Conservation (phyloP, 169 alveolate species). For the Cryptosporidium baileyi region DNA sequence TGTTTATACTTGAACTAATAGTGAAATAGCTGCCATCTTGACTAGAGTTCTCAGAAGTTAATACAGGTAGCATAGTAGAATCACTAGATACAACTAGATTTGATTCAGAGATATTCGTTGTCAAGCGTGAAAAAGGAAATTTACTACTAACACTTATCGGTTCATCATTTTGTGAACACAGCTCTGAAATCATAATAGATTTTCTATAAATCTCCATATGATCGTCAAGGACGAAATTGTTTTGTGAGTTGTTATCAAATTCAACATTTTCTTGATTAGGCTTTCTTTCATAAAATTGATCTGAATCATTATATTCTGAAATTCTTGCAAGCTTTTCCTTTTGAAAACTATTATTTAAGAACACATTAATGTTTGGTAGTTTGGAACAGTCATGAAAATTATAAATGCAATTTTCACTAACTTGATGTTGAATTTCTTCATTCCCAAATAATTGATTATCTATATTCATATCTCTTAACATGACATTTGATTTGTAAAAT, state of each 20-base stretch:
- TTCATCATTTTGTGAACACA: background rate
- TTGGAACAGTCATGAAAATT: background rate
- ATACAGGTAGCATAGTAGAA: constrained; percentile 33
- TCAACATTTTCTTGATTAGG: background rate
- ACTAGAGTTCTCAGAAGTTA: constrained; percentile 57
- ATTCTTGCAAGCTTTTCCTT: background rate
- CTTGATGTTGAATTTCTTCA: background rate
- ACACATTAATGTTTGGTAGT: constrained; percentile 52
- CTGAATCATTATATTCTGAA: background rate
- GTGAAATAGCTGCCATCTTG: constrained; percentile 13
- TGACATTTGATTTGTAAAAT: background rate
- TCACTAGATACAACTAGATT: constrained; percentile 40
- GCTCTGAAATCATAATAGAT: constrained; percentile 2
- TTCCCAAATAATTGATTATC: background rate
- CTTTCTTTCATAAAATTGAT: background rate
- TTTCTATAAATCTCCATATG: background rate
- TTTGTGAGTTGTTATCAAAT: background rate
- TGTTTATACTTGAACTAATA: background rate
- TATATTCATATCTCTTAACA: background rate
- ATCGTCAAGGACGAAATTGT: background rate
- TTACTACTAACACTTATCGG: background rate
- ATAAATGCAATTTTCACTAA: background rate
- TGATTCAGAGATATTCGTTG: constrained; percentile 49
- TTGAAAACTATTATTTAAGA: background rate
- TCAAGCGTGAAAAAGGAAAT: background rate